Conservation (phyloP, 768 basidiomycete species). For the Leccinum disarticulatum region DNA sequence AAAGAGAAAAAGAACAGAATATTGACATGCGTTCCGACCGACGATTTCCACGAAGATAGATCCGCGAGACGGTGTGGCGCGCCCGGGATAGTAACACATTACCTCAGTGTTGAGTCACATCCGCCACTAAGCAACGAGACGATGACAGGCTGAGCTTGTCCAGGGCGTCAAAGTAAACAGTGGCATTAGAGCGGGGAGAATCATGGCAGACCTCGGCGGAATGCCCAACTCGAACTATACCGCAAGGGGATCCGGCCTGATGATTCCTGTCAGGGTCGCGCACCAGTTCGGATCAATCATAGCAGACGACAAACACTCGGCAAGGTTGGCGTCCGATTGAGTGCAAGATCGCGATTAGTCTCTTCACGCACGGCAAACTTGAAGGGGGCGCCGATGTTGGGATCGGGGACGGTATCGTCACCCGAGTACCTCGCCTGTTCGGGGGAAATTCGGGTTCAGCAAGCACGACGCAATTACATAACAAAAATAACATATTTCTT, state of each 20-base stretch:
- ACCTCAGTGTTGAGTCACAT: slow-evolving; percentile 9
- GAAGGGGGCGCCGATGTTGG: neutral
- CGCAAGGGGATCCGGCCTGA: slow-evolving; percentile 7
- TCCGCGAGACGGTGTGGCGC: neutral
- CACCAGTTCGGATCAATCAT: neutral
- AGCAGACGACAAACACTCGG: neutral
- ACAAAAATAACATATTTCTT: too few relatives aligned
- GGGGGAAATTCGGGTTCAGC: too few relatives aligned
- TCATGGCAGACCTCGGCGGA: neutral
- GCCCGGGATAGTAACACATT: slow-evolving; percentile 3
- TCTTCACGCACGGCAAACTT: neutral
- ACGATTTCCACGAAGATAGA: slow-evolving; percentile 8
- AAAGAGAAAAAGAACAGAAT: slow-evolving; percentile 9
- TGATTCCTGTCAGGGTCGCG: slow-evolving; percentile 9
- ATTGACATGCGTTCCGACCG: slow-evolving; percentile 13
- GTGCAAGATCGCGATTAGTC: neutral
- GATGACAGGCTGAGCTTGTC: slow-evolving; percentile 12
- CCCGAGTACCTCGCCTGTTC: neutral
- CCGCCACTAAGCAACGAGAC: slow-evolving; percentile 3
- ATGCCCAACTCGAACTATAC: neutral
- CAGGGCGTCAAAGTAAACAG: slow-evolving; percentile 28
- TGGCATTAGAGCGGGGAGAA: slow-evolving; percentile 14
- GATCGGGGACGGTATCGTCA: neutral
- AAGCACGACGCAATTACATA: too few relatives aligned
- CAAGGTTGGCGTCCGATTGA: neutral